phyloP scores from a whole-genome alignment of 495 filamentous ascomycete genomes.

The Trichoderma orchidacearum region DNA sequence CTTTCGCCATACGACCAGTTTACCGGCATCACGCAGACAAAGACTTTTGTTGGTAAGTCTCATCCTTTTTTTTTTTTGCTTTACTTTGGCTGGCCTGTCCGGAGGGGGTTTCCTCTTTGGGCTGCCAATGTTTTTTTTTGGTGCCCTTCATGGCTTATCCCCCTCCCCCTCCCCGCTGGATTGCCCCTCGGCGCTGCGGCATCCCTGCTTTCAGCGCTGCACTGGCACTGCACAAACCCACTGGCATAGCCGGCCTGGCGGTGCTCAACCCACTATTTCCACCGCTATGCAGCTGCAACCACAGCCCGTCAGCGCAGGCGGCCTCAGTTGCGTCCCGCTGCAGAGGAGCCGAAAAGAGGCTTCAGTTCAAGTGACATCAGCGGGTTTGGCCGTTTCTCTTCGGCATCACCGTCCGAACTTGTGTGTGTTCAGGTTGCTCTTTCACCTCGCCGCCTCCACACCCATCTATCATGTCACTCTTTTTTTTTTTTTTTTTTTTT shows the following conservation, averaged over 20 bases:
- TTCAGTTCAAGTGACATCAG: too few species aligned
- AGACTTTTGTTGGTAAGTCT: slow-evolving; percentile 73
- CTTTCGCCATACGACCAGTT: slow-evolving; percentile 48
- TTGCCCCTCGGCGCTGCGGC: not conserved
- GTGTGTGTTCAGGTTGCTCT: slow-evolving; percentile 11
- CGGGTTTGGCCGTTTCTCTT: too few species aligned
- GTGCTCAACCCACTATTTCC: not conserved
- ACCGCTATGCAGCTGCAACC: not conserved
- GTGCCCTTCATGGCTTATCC: too few species aligned
- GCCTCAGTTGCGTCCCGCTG: not conserved
- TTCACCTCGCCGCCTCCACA: slow-evolving; percentile 14
- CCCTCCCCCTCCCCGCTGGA: not conserved
- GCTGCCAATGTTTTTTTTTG: not conserved
- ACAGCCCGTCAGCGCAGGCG: not conserved
- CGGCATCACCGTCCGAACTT: not conserved
- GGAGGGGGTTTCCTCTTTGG: not conserved
- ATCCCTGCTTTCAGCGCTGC: not conserved
- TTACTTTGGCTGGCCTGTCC: slow-evolving; percentile 3
- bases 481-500: slow-evolving; percentile 15
- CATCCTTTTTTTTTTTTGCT: not conserved
- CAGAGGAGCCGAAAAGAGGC: too few species aligned
- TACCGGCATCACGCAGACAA: slow-evolving; percentile 17
- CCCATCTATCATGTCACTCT: slow-evolving; percentile 7
- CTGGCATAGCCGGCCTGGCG: not conserved
- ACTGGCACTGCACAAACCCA: not conserved